A percentile compares a stretch with the other conserved stretches of the same genome.
Conservation (phyloP, 2,329 filamentous ascomycete genomes). For the Hymenoscyphus fructigenus region DNA sequence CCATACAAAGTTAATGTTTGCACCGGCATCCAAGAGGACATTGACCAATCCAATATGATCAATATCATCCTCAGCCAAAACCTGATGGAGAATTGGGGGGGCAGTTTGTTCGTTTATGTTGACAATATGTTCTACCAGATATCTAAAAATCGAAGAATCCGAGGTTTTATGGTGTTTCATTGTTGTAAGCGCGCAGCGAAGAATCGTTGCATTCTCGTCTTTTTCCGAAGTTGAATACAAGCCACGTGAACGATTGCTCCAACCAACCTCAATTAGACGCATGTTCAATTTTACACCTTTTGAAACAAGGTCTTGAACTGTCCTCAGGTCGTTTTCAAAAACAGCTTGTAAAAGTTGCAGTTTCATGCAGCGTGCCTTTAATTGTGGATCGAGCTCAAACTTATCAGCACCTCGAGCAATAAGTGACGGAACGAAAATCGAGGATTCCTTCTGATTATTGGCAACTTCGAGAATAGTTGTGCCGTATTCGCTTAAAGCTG, state of each 20-base stretch:
- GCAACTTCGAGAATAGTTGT: not conserved
- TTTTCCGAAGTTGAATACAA: no score
- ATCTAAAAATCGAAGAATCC: not conserved
- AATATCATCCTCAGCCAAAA: not conserved
- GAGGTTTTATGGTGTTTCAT: not conserved
- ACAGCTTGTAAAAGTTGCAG: not conserved
- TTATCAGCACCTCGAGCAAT: not conserved
- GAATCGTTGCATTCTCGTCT: not conserved
- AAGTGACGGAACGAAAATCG: not conserved
- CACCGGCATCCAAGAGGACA: not conserved
- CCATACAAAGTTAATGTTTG: not conserved
- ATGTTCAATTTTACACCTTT: not conserved
- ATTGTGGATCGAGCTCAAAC: not conserved
- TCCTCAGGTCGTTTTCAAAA: not conserved
- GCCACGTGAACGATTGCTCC: no score
- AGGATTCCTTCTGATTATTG: not conserved
- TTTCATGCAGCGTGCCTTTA: not conserved
- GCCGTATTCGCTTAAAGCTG: not conserved
- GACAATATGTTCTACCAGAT: not conserved
- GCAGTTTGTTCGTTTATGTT: not conserved
- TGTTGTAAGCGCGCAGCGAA: not conserved
- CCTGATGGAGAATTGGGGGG: not conserved
- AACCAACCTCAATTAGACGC: not conserved
- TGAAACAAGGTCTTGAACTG: not conserved
- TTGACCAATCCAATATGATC: not conserved